Conservation (phyloP, 2,329 filamentous ascomycete genomes). For the Apiospora rasikravindrae region DNA sequence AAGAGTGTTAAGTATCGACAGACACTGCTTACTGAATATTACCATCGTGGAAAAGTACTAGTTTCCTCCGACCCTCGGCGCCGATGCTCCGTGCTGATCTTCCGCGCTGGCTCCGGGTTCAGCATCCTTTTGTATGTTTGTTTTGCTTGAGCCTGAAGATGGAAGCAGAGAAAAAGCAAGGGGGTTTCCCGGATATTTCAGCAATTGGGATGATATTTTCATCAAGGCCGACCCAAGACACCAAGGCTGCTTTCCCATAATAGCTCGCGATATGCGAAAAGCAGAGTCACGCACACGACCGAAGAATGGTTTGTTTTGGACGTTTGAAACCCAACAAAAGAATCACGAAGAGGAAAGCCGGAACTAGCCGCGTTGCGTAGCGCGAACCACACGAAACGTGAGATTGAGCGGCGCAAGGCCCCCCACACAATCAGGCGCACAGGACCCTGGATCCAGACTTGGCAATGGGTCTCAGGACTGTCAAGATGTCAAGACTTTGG, state of each 20-base stretch:
- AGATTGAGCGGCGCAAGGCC: neutral
- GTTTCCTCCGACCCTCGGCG: neutral
- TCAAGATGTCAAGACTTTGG: neutral
- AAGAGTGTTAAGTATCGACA: neutral
- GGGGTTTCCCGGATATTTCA: neutral
- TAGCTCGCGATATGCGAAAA: neutral
- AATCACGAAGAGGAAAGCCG: neutral
- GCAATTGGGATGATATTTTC: neutral
- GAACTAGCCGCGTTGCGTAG: neutral
- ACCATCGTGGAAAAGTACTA: neutral
- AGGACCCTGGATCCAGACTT: neutral
- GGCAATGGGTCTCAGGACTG: neutral
- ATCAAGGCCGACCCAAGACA: neutral
- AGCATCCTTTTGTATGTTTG: too few relatives aligned
- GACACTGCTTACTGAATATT: neutral
- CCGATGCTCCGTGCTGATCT: slow-evolving; percentile 1
- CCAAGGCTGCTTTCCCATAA: neutral
- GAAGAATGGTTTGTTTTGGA: neutral
- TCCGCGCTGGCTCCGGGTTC: neutral
- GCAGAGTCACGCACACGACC: neutral
- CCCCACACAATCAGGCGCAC: neutral
- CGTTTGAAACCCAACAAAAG: neutral
- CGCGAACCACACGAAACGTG: neutral
- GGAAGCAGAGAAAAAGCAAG: neutral
- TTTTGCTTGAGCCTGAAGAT: neutral